Conservation (phyloP, 164 flowering plant species). For the Stephania cephalantha region DNA sequence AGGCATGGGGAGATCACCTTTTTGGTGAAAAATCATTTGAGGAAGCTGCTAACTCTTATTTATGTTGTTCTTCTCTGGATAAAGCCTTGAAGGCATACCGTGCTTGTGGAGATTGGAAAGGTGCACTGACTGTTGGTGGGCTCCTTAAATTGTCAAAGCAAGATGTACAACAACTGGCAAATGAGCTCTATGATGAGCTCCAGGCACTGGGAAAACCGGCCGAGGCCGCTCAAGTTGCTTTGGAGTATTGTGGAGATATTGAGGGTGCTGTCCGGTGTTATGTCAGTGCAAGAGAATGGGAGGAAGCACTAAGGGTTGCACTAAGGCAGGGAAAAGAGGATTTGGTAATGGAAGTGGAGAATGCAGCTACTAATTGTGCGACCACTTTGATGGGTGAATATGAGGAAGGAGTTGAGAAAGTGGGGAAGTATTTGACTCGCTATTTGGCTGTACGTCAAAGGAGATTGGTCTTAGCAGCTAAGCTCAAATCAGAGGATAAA, state of each 20-base stretch:
- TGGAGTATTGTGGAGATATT: conserved; percentile 81
- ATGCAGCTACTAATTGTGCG: conserved; percentile 74
- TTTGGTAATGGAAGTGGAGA: conserved; percentile 47
- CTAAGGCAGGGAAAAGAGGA: conserved; percentile 60
- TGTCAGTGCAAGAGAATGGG: conserved; percentile 84
- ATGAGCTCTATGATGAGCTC: conserved; percentile 91
- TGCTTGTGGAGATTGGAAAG: conserved; percentile 79
- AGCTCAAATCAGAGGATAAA: conserved; percentile 61
- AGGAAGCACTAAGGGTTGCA: conserved; percentile 85
- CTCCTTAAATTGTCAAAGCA: conserved; percentile 58
- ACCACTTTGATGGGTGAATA: conserved; percentile 47
- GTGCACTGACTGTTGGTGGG: conserved; percentile 80
- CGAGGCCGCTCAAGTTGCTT: conserved; percentile 88
- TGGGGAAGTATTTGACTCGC: conserved; percentile 85
- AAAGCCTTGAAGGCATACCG: conserved; percentile 88
- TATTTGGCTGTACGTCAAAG: conserved; percentile 94
- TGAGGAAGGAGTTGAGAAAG: conserved; percentile 82
- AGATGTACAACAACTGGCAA: conserved; percentile 54
- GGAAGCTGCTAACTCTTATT: conserved; percentile 80
- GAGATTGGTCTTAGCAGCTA: conserved; percentile 80
- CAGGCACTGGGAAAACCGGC: conserved; percentile 87
- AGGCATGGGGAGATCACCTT: conserved; percentile 95
- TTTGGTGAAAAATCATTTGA: conserved; percentile 57
- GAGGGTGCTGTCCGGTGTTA: conserved; percentile 45
- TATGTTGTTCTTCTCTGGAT: conserved; percentile 64